These are phyloP conservation scores for Epithele typhae DNA, from an alignment of 768 basidiomycete genomes.

Conservation along the genomic window DNA sequence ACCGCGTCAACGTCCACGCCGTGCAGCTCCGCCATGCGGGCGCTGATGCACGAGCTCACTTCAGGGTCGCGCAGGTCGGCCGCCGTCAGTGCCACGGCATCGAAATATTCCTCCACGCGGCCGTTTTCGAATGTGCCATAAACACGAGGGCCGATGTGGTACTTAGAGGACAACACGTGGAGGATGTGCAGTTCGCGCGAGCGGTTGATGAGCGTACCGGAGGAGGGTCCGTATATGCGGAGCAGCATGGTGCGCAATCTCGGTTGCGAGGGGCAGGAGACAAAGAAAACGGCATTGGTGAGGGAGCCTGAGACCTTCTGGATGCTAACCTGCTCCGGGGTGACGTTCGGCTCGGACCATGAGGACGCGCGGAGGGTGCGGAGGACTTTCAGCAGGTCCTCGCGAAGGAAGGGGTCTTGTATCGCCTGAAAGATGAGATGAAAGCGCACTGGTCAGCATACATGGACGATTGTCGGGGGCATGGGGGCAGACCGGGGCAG, in stretches of 20 bases:
- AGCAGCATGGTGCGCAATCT: conserved; percentile 68
- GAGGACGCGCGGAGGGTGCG: conserved; percentile 49
- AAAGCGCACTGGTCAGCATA: conserved; percentile 15
- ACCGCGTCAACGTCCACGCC: conserved; percentile 78
- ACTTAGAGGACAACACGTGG: conserved; percentile 83
- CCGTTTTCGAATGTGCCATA: conserved; percentile 97
- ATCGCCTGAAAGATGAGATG: conserved; percentile 43
- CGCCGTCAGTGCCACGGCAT: conserved; percentile 75
- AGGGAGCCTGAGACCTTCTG: conserved; percentile 86
- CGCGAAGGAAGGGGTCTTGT: conserved; percentile 56
- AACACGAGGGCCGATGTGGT: conserved; percentile 85
- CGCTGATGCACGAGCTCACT: conserved; percentile 84
- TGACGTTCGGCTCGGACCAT: conserved; percentile 50
- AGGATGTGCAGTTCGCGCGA: conserved; percentile 82
- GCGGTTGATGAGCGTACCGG: conserved; percentile 83
- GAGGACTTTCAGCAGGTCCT: conserved; percentile 51
- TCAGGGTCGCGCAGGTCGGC: conserved; percentile 71
- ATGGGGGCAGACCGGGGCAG: conserved; percentile 34
- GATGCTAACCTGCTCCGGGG: conserved; percentile 50
- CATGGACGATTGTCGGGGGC: conserved; percentile 28
- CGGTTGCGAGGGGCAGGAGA: conserved; percentile 60
- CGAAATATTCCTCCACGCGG: conserved; percentile 92
- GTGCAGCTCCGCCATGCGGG: conserved; percentile 94
- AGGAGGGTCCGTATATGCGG: conserved; percentile 89
- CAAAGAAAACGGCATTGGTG: conserved; percentile 97